A percentile compares a stretch with the other conserved stretches of the same genome.
Conservation (phyloP, 179 eudicot genomes). For the Pouteria campechiana region DNA sequence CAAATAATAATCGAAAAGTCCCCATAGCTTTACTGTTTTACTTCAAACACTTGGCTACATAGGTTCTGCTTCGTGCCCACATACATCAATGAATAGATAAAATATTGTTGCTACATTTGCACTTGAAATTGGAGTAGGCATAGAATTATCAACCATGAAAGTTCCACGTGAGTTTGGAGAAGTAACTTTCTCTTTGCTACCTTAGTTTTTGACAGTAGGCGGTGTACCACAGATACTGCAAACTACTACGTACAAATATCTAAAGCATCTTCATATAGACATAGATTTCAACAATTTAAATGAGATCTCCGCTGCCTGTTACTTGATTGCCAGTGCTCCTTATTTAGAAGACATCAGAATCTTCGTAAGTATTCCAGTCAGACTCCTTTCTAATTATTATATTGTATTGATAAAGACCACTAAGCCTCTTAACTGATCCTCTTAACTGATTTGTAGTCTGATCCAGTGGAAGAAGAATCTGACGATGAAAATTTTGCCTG, state of each 20-base stretch:
- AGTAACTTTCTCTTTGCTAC: constrained; percentile 1
- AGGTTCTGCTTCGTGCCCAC: not conserved
- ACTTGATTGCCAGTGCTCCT: constrained; percentile 67
- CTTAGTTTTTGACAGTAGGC: constrained; percentile 81
- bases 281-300: constrained; percentile 85
- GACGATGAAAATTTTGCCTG: too few species aligned
- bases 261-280: constrained; percentile 64
- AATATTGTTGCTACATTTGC: not conserved
- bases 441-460: too few species aligned
- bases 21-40: too few species aligned
- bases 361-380: constrained; percentile 94
- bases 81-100: not conserved
- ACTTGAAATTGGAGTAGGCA: not conserved
- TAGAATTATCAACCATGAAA: not conserved
- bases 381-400: too few species aligned
- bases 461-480: too few species aligned
- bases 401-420: too few species aligned
- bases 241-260: constrained; percentile 28
- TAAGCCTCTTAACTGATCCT: too few species aligned
- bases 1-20: too few species aligned
- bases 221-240: constrained; percentile 36
- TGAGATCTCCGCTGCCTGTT: constrained; percentile 77
- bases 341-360: constrained; percentile 69
- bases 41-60: too few species aligned
- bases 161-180: too few species aligned